Evolutionary conservation across 768 basidiomycete genomes (phyloP).

Genomic region (Pulveroboletus sp.): DNA sequence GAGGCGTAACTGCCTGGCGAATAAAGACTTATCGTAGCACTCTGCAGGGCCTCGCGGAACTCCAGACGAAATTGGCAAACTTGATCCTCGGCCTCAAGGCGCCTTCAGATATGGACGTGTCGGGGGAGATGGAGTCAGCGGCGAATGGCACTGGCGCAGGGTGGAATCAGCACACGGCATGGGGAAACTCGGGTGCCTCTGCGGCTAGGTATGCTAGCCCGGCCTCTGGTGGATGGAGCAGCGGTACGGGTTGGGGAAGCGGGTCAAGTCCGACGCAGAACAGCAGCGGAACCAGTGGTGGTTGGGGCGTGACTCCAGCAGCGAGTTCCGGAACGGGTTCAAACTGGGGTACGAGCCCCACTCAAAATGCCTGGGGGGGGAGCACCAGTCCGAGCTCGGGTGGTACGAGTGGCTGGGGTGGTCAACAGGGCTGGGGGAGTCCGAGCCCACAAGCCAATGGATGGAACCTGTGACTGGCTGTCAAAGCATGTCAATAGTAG

Average conservation of each 20-base stretch:
- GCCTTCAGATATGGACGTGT: slow-evolving; percentile 52
- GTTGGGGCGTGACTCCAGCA: slow-evolving; percentile 25
- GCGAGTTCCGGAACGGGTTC: slow-evolving; percentile 24
- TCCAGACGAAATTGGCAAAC: slow-evolving; percentile 77
- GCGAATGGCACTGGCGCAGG: slow-evolving; percentile 23
- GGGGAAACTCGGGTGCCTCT: slow-evolving; percentile 28
- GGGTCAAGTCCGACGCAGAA: slow-evolving; percentile 25
- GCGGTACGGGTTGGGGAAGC: slow-evolving; percentile 21
- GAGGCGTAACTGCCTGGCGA: background rate
- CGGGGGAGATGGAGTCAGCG: slow-evolving; percentile 33
- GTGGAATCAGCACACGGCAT: slow-evolving; percentile 21
- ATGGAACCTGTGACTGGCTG: slow-evolving; percentile 39
- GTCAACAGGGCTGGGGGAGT: slow-evolving; percentile 46
- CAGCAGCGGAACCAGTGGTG: slow-evolving; percentile 13
- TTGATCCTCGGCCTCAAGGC: slow-evolving; percentile 71
- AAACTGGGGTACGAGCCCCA: slow-evolving; percentile 30
- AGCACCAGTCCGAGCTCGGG: slow-evolving; percentile 29
- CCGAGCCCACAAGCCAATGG: slow-evolving; percentile 47
- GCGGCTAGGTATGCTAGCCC: slow-evolving; percentile 32
- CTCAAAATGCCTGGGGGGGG: slow-evolving; percentile 36
- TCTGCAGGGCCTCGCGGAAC: slow-evolving; percentile 64
- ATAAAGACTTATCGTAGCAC: background rate
- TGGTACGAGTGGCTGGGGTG: slow-evolving; percentile 23
- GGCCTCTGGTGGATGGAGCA: slow-evolving; percentile 29
- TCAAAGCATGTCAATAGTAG: background rate